Evolutionary conservation across 148 eudicot species (phyloP).

Genomic region (Vaccinium macrocarpon): DNA sequence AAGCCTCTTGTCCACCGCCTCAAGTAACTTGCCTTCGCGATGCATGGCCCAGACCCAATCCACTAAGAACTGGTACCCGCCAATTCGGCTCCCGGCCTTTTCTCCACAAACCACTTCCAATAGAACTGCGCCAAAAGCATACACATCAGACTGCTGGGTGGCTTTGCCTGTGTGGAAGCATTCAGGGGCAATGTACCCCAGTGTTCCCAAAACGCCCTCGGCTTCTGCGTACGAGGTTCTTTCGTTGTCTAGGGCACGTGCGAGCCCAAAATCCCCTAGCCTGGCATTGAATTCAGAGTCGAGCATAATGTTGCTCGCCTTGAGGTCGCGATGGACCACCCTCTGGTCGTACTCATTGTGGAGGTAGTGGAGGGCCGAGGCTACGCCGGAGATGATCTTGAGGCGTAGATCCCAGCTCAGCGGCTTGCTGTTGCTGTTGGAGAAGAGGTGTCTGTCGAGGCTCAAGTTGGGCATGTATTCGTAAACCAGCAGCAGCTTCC

Average conservation of each 20-base stretch:
- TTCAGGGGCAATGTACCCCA: slow-evolving; percentile 94
- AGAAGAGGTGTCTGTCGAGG: slow-evolving; percentile 67
- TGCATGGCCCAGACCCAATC: slow-evolving; percentile 92
- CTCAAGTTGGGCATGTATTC: slow-evolving; percentile 93
- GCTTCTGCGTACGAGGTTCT: slow-evolving; percentile 67
- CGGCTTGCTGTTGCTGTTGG: slow-evolving; percentile 18
- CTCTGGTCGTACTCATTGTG: slow-evolving; percentile 78
- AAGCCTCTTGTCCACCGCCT: slow-evolving; percentile 58
- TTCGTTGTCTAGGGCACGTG: slow-evolving; percentile 78
- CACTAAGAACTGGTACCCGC: slow-evolving; percentile 42
- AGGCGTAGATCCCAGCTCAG: slow-evolving; percentile 45
- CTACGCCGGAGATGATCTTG: slow-evolving; percentile 47
- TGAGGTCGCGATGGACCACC: slow-evolving; percentile 87
- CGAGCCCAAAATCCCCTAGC: slow-evolving; percentile 88
- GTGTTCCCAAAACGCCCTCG: slow-evolving; percentile 70
- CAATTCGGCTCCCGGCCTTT: slow-evolving; percentile 55
- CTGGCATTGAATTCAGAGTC: slow-evolving; percentile 75
- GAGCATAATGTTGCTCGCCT: slow-evolving; percentile 87
- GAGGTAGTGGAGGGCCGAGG: slow-evolving; percentile 59
- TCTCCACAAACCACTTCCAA: slow-evolving; percentile 73
- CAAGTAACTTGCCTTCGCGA: slow-evolving; percentile 53
- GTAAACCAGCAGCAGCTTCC: slow-evolving; percentile 67
- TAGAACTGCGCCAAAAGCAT: slow-evolving; percentile 69
- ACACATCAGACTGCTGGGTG: slow-evolving; percentile 66
- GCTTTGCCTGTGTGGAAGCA: slow-evolving; percentile 89